phyloP scores from a whole-genome alignment of 1,139 yeast species.

The Yamadazyma friedrichii region DNA sequence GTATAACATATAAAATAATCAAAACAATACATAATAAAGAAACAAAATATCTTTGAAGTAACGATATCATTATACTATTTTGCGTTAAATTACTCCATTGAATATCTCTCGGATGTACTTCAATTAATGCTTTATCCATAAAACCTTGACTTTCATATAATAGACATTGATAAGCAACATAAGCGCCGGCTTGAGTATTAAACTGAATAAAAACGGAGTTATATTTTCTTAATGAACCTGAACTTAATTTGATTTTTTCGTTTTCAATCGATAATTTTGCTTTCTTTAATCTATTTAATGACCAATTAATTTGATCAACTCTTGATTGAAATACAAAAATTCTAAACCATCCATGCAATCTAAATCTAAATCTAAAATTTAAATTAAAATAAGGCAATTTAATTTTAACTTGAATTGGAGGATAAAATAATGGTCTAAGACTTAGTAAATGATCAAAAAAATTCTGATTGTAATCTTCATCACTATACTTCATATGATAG shows the following conservation, averaged over 20 bases:
- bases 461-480: constrained; percentile 7
- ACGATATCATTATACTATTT: constrained; percentile 28
- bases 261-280: constrained; percentile 21
- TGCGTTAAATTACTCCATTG: constrained; percentile 55
- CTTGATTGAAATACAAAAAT: constrained; percentile 21
- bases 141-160: constrained; percentile 42
- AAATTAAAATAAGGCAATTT: constrained; percentile 7
- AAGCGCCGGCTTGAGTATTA: constrained; percentile 45
- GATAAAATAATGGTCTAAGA: constrained; percentile 25
- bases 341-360: constrained; percentile 33
- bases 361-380: constrained; percentile 8
- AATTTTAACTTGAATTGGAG: constrained; percentile 27
- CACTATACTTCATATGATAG: constrained; percentile 12
- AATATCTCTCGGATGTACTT: constrained; percentile 56
- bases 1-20: constrained; percentile 63
- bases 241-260: constrained; percentile 20
- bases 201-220: constrained; percentile 56
- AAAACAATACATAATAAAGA: constrained; percentile 43
- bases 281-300: constrained; percentile 20
- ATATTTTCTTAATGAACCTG: constrained; percentile 20
- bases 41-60: constrained; percentile 40
- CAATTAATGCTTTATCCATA: constrained; percentile 43
- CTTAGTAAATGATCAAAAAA: constrained; percentile 1
- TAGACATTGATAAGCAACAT: constrained; percentile 54
- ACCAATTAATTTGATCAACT: constrained; percentile 28